phyloP scores from a whole-genome alignment of 768 basidiomycete species.

The Leccinum arenicola region DNA sequence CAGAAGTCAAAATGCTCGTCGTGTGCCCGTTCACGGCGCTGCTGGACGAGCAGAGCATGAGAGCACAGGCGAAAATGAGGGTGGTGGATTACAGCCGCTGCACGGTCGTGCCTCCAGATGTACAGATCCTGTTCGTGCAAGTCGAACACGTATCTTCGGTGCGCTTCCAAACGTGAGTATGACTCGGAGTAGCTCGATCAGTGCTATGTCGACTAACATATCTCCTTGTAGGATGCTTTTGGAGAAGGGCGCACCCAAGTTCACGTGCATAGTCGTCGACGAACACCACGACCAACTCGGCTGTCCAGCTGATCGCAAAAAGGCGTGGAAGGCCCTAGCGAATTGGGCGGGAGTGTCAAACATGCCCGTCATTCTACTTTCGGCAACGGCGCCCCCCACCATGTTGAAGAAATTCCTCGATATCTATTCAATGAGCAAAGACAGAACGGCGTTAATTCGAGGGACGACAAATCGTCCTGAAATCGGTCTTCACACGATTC shows the following conservation, averaged over 20 bases:
- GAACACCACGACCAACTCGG: slow-evolving; percentile 8
- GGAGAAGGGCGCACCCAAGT: not conserved
- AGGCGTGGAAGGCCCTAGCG: not conserved
- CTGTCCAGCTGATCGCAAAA: not conserved
- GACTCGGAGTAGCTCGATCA: too few relatives aligned
- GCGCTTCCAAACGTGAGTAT: not conserved
- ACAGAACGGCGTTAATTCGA: not conserved
- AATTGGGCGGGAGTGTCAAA: not conserved
- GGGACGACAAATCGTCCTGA: not conserved
- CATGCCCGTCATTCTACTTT: slow-evolving; percentile 1
- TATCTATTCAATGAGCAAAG: too few relatives aligned
- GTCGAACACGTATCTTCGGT: slow-evolving; percentile 4
- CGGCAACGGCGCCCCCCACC: not conserved
- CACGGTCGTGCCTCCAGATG: not conserved
- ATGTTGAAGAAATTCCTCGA: not conserved
- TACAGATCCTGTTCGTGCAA: slow-evolving; percentile 8
- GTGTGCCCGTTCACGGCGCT: slow-evolving; percentile 7
- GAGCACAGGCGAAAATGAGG: not conserved
- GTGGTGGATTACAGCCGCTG: not conserved
- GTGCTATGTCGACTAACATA: too few relatives aligned
- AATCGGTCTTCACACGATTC: not conserved
- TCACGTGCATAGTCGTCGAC: not conserved
- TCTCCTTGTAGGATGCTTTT: not conserved
- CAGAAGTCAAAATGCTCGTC: not conserved
- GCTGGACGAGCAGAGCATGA: slow-evolving; percentile 5